phyloP scores from a whole-genome alignment of 371 early-diverging fungal genomes.

The Mortierella sp. region DNA sequence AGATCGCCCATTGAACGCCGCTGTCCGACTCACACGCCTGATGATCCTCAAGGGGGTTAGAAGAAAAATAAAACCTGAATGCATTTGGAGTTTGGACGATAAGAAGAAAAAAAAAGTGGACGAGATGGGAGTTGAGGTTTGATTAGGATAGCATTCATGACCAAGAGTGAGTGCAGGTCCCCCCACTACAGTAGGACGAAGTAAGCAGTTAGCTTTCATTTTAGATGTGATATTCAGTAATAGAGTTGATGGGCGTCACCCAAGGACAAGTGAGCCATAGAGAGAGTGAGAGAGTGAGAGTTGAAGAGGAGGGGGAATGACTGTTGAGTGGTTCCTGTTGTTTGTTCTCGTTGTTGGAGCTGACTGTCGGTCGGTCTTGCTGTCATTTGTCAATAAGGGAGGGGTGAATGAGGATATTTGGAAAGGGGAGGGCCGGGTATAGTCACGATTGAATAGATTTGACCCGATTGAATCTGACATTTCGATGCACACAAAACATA shows the following conservation, averaged over 20 bases:
- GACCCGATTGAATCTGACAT: neutral
- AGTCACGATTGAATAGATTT: neutral
- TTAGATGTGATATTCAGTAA: neutral
- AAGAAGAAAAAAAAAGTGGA: too few species aligned
- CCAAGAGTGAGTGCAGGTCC: neutral
- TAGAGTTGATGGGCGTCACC: too few species aligned
- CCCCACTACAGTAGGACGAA: neutral
- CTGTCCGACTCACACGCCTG: neutral
- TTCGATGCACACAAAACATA: conserved; percentile 9
- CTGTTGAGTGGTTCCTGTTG: neutral
- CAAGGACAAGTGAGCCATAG: neutral
- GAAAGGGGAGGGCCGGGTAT: neutral
- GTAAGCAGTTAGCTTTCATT: too few species aligned
- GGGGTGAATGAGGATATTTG: neutral
- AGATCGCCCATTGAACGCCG: conserved; percentile 5
- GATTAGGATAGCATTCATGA: conserved; percentile 7
- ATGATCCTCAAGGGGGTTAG: neutral
- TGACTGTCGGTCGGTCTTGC: too few species aligned
- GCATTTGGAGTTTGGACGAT: too few species aligned
- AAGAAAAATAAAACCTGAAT: too few species aligned
- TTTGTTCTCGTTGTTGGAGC: neutral
- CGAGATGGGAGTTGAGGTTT: neutral
- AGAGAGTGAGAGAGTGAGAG: neutral
- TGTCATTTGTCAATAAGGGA: conserved; percentile 6
- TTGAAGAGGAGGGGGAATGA: neutral